A percentile compares a stretch with the other conserved stretches of the same genome.
Conservation (phyloP, 306 rosid genomes). For the Prunus dulcis region DNA sequence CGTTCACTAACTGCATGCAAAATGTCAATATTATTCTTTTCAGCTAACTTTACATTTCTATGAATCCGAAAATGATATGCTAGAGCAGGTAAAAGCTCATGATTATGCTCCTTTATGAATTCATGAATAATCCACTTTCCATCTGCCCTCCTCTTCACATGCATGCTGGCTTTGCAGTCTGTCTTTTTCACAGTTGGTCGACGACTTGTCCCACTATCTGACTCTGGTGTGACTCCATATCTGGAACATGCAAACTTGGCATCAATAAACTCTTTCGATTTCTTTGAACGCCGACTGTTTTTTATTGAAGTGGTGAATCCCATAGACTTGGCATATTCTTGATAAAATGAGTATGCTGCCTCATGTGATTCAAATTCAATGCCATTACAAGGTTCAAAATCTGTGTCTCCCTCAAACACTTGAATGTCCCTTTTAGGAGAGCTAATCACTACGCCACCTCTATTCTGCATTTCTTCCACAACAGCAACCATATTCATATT, state of each 20-base stretch:
- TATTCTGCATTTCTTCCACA: slow-evolving; percentile 49
- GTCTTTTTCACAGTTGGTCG: slow-evolving; percentile 93
- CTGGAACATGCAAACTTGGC: slow-evolving; percentile 95
- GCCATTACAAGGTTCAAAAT: slow-evolving; percentile 75
- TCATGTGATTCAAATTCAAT: slow-evolving; percentile 84
- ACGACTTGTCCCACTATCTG: slow-evolving; percentile 77
- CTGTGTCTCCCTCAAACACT: slow-evolving; percentile 64
- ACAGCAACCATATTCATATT: slow-evolving; percentile 56
- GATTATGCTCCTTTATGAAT: slow-evolving; percentile 91
- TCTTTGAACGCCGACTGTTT: slow-evolving; percentile 95
- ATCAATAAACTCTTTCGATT: slow-evolving; percentile 87
- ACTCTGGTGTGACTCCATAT: slow-evolving; percentile 88
- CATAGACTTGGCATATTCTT: slow-evolving; percentile 95
- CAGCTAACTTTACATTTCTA: slow-evolving; percentile 88
- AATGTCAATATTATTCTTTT: slow-evolving; percentile 87
- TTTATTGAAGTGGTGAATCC: slow-evolving; percentile 93
- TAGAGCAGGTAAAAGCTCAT: slow-evolving; percentile 88
- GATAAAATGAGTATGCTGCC: slow-evolving; percentile 78
- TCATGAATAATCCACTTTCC: slow-evolving; percentile 94
- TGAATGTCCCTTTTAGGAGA: slow-evolving; percentile 51
- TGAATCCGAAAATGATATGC: slow-evolving; percentile 95
- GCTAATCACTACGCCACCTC: slow-evolving; percentile 33
- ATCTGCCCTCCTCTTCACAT: slow-evolving; percentile 81
- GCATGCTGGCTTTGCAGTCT: slow-evolving; percentile 98
- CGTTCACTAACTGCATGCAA: slow-evolving; percentile 93